Percentiles rank a stretch among this genome's conserved stretches.
These are phyloP conservation scores for Ramaria sp. DNA, from an alignment of 768 basidiomycete species.

Conservation along the genomic window DNA sequence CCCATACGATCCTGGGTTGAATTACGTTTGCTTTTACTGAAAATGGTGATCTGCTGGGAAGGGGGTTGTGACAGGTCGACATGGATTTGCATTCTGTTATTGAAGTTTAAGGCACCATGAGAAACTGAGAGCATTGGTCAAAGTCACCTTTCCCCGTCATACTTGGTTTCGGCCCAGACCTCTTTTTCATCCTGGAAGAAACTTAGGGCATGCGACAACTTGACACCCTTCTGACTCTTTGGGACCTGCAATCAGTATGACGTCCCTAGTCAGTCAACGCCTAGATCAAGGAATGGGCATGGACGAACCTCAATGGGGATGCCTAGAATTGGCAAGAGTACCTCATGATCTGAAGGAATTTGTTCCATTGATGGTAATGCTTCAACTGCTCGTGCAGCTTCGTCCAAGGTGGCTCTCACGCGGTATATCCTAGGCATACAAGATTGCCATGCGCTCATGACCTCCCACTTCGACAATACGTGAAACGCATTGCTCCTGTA, in stretches of 20 bases:
- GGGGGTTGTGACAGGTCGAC: constrained; percentile 37
- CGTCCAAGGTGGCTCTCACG: constrained; percentile 46
- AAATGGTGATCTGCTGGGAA: constrained; percentile 53
- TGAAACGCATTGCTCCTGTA: constrained; percentile 49
- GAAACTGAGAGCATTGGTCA: constrained; percentile 14
- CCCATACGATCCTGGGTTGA: constrained; percentile 67
- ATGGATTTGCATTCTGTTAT: constrained; percentile 72
- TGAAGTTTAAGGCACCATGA: not conserved
- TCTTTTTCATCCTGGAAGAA: constrained; percentile 29
- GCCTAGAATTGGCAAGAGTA: constrained; percentile 36
- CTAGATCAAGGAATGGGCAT: constrained; percentile 4
- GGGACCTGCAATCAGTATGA: constrained; percentile 43
- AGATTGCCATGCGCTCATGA: constrained; percentile 67
- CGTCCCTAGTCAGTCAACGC: not conserved
- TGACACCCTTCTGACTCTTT: constrained; percentile 68
- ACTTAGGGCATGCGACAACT: constrained; percentile 44
- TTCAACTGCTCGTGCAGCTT: constrained; percentile 34
- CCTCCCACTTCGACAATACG: constrained; percentile 47
- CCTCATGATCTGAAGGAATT: not conserved
- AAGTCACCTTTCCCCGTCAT: constrained; percentile 69
- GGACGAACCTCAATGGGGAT: constrained; percentile 46
- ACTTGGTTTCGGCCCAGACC: constrained; percentile 87
- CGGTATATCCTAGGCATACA: constrained; percentile 46
- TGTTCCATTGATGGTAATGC: not conserved
- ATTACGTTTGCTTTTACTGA: constrained; percentile 80